phyloP scores from a whole-genome alignment of 2,329 filamentous ascomycete species.

The Eurotiales sp. region DNA sequence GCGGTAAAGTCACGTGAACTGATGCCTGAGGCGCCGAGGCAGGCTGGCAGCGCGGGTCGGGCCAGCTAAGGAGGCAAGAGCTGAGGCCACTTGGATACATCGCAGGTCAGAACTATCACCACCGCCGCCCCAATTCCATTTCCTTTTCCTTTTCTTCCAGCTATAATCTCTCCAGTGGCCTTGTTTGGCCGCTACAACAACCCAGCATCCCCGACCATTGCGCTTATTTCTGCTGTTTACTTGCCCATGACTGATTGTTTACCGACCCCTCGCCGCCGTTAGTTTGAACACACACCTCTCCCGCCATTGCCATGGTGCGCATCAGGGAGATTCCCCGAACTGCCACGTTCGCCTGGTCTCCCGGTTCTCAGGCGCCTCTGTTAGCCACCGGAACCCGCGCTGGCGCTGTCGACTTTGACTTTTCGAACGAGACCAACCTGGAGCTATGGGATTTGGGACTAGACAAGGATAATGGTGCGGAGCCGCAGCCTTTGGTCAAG shows the following conservation, averaged over 20 bases:
- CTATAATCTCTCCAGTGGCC: not conserved
- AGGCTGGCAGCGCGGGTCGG: not conserved
- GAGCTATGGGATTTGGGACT: slow-evolving; percentile 94
- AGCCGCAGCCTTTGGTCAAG: slow-evolving; percentile 80
- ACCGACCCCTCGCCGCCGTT: slow-evolving; percentile 14
- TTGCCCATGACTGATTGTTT: slow-evolving; percentile 15
- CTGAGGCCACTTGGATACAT: slow-evolving; percentile 38
- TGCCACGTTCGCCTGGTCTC: slow-evolving; percentile 95
- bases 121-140: no score
- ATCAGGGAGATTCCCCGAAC: slow-evolving; percentile 95
- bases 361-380: slow-evolving; percentile 71
- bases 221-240: no score
- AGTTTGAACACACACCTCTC: slow-evolving; percentile 18
- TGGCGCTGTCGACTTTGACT: slow-evolving; percentile 92
- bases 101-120: no score
- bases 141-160: no score
- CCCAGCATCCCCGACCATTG: no score
- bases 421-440: slow-evolving; percentile 93
- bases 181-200: no score
- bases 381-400: slow-evolving; percentile 92
- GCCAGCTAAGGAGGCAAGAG: slow-evolving; percentile 4
- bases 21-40: slow-evolving; percentile 10
- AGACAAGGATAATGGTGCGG: slow-evolving; percentile 67
- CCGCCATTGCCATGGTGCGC: slow-evolving; percentile 71
- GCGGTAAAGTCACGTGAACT: slow-evolving; percentile 7